Evolutionary conservation across 169 alveolate genomes (phyloP).

Genomic region (Babesia microti): DNA sequence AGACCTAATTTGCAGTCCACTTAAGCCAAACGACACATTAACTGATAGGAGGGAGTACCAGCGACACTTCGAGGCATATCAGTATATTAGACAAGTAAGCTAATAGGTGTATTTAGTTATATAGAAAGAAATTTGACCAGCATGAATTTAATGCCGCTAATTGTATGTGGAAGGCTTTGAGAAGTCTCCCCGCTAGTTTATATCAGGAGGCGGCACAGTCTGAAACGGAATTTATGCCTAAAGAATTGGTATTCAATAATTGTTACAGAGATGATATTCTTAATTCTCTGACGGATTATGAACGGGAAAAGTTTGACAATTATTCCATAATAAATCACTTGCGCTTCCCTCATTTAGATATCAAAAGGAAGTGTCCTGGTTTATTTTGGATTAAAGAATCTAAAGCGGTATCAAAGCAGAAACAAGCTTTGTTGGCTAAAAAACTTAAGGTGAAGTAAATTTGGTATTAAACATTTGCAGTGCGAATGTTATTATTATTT

Average conservation of each 20-base stretch:
- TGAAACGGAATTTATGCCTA: constrained; percentile 40
- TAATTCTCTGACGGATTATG: constrained; percentile 36
- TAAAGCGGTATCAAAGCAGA: constrained; percentile 56
- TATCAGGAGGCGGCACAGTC: constrained; percentile 45
- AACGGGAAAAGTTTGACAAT: constrained; percentile 46
- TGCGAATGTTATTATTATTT: constrained; percentile 2
- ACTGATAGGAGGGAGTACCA: constrained; percentile 55
- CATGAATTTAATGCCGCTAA: constrained; percentile 8
- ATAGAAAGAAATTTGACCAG: constrained; percentile 21
- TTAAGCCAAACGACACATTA: constrained; percentile 41
- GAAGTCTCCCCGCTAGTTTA: constrained; percentile 36
- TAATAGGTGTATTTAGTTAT: constrained; percentile 1
- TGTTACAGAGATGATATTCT: constrained; percentile 43
- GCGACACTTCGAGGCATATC: constrained; percentile 34
- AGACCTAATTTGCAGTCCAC: constrained; percentile 56
- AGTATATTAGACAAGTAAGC: constrained; percentile 29
- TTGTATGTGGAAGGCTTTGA: constrained; percentile 28
- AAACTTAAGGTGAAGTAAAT: constrained; percentile 36
- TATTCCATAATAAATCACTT: constrained; percentile 49
- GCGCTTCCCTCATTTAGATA: constrained; percentile 52
- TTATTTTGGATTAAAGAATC: constrained; percentile 62
- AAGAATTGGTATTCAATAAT: constrained; percentile 23
- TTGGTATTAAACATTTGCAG: not conserved
- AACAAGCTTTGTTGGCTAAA: constrained; percentile 51
- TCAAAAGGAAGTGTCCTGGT: constrained; percentile 49